phyloP scores from a whole-genome alignment of 2,329 filamentous ascomycete genomes.

The Hirsutella rhossiliensis region DNA sequence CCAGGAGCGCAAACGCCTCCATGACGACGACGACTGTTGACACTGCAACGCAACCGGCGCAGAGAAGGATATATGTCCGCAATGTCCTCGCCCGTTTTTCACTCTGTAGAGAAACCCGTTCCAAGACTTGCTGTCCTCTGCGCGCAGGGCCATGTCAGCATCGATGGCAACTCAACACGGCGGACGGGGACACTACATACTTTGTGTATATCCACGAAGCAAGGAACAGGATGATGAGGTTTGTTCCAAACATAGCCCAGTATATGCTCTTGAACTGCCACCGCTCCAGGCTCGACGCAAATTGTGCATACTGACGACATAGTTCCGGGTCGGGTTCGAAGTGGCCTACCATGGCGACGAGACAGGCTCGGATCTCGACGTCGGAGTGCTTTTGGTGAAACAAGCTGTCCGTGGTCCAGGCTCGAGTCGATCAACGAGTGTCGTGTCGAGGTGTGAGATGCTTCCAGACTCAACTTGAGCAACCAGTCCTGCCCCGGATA shows the following conservation, averaged over 20 bases:
- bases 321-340: conserved; percentile 15
- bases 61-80: conserved; percentile 29
- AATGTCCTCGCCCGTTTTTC: conserved; percentile 16
- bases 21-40: conserved; percentile 35
- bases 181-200: conserved; percentile 14
- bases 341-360: conserved; percentile 1
- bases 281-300: conserved; percentile 28
- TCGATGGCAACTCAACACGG: neutral
- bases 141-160: conserved; percentile 10
- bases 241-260: conserved; percentile 32
- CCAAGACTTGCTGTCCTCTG: conserved; percentile 19
- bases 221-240: conserved; percentile 30
- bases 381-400: neutral
- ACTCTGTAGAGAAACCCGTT: conserved; percentile 19
- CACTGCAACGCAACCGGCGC: conserved; percentile 29
- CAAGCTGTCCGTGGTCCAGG: neutral
- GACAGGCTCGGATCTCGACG: neutral
- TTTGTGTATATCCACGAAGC: conserved; percentile 28
- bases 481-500: neutral
- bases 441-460: neutral
- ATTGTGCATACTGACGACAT: conserved; percentile 28
- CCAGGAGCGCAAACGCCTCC: conserved; percentile 41
- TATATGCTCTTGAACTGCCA: conserved; percentile 33
- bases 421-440: neutral
- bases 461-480: neutral